These are phyloP conservation scores for Xylaria sp. DNA, from an alignment of 2,329 filamentous ascomycete genomes.

Conservation along the genomic window DNA sequence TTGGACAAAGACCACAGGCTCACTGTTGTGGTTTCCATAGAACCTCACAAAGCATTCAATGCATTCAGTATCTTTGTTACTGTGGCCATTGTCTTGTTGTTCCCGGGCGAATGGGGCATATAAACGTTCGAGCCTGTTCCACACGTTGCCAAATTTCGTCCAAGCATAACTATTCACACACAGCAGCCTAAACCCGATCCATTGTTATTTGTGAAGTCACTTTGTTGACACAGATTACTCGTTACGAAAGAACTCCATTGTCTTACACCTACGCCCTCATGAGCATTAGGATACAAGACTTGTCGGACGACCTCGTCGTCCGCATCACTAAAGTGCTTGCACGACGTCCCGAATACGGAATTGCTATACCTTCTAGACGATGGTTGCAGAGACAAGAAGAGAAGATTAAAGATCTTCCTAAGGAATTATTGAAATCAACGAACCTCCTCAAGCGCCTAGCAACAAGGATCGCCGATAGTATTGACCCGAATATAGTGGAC, in stretches of 20 bases:
- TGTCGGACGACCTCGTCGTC: conserved; percentile 46
- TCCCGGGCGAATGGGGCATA: background rate
- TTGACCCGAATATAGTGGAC: conserved; percentile 43
- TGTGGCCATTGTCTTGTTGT: conserved; percentile 32
- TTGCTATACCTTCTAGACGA: conserved; percentile 47
- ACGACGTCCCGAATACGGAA: conserved; percentile 50
- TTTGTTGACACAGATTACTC: conserved; percentile 4
- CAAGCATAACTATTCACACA: conserved; percentile 18
- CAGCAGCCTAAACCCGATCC: conserved; percentile 18
- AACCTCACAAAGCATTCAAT: conserved; percentile 28
- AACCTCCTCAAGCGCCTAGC: conserved; percentile 50
- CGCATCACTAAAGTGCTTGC: conserved; percentile 53
- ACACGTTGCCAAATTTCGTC: background rate
- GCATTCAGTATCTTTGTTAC: conserved; percentile 27
- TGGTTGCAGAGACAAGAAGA: conserved; percentile 54
- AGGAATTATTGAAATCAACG: conserved; percentile 44
- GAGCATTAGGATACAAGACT: conserved; percentile 44
- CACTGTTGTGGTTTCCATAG: background rate
- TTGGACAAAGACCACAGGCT: conserved; percentile 31
- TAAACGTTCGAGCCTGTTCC: conserved; percentile 15
- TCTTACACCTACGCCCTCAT: conserved; percentile 28
- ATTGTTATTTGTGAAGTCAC: conserved; percentile 22
- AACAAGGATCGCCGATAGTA: conserved; percentile 47
- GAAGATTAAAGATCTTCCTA: conserved; percentile 44
- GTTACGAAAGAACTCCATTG: background rate